Evolutionary conservation across 2,329 filamentous ascomycete species (phyloP).

Genomic region (Grosmannia clavigera): DNA sequence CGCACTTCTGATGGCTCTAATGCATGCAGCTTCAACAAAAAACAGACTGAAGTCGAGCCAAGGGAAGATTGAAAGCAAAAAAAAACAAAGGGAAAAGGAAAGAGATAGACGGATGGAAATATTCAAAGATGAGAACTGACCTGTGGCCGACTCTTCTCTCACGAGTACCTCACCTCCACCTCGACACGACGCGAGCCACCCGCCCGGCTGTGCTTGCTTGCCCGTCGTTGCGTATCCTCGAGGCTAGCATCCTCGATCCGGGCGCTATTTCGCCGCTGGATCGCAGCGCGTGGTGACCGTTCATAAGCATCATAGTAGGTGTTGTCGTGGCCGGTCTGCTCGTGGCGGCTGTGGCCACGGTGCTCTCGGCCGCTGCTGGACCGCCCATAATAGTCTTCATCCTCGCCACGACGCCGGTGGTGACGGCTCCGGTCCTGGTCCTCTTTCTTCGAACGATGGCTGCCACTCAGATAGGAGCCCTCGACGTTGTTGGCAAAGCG

Average conservation of each 20-base stretch:
- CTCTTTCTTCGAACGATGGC: background rate
- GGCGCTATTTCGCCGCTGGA: background rate
- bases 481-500: background rate
- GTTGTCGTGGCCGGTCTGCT: background rate
- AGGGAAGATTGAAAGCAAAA: background rate
- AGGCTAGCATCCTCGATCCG: background rate
- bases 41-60: background rate
- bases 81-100: background rate
- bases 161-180: background rate
- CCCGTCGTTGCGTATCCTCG: background rate
- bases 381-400: background rate
- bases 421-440: background rate
- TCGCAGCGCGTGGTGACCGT: background rate
- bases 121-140: background rate
- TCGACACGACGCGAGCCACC: background rate
- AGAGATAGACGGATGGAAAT: background rate
- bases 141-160: too few relatives aligned
- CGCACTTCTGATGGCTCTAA: background rate
- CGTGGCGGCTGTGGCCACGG: background rate
- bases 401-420: background rate
- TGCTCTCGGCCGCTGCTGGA: background rate
- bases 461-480: background rate
- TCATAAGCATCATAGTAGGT: background rate
- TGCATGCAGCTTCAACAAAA: background rate
- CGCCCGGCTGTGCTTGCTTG: background rate